Base-by-base conservation (phyloP, 2,329 filamentous ascomycete species). In the Penicillium nordicum region DNA sequence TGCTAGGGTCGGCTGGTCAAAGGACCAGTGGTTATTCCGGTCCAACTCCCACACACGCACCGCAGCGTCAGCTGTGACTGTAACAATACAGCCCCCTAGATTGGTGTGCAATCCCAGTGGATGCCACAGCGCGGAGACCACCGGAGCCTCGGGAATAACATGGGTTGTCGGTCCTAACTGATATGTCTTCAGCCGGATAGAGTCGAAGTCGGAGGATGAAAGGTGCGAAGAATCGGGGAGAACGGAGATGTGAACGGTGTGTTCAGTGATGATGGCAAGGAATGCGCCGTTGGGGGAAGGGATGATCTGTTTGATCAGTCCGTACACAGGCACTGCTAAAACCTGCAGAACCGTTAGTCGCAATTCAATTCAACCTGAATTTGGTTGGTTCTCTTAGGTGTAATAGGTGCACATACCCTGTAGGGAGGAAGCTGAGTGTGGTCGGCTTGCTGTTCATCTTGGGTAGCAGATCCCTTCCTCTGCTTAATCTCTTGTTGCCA, bases 91-190 rank as follows among this genome's bases (percentile, higher is more conserved):
- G 23, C 86, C 86, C 32, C 89, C 89, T 59, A 88, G 85, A 46
- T 73, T 74, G 52, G 70, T 74, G 53, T 75, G 69, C 11, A 93
- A 86, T 1, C 92, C 92, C 0, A 97, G 79, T 1, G 94, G 94
- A 75, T 99, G 94, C 93, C 94, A 99, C 56, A 97, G 67, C 4
- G 88, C 89, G 1, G 91, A 90, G 23, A 87, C 86, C 55, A 99
- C 81, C 1, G 90, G 85, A 8, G 91, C 85, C 63, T 92, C 88
- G 45, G 93, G 90, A 48, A 92, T 88, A 47, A 97, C 91, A 74
- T 97, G 93, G 4, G 89, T 92, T 3, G 91, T 95, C 30, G 92
- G 92, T 1, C 93, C 93, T n/a, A 97, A 81, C 21, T 93, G 93
- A 76, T 90, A 95, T 51, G 90, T 90, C 73, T 90, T 95, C 30